Conservation (phyloP, 2,329 filamentous ascomycete species). For the Pseudogymnoascus sp. region DNA sequence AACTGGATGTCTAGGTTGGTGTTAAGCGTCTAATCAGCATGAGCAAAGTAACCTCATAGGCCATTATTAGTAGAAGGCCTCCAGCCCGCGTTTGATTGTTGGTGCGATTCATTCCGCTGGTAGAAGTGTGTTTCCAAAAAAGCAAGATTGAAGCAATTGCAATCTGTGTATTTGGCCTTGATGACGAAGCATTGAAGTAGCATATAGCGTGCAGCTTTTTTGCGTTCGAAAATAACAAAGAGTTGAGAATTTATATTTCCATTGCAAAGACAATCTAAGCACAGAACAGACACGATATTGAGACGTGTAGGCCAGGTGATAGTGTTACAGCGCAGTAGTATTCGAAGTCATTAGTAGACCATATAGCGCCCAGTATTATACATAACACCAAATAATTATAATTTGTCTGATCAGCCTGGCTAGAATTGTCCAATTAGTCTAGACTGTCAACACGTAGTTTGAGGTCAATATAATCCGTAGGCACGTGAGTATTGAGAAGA, state of each 20-base stretch:
- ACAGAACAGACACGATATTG: neutral
- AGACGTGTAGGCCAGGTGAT: neutral
- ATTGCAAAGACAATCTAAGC: neutral
- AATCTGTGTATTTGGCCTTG: neutral
- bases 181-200: neutral
- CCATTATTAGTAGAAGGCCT: neutral
- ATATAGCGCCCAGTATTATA: neutral
- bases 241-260: constrained; percentile 5
- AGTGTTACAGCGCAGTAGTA: neutral
- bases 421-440: neutral
- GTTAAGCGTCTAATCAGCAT: constrained; percentile 71
- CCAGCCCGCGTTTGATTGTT: neutral
- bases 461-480: neutral
- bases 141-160: neutral
- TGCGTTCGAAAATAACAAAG: neutral
- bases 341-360: neutral
- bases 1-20: constrained; percentile 50
- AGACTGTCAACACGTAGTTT: neutral
- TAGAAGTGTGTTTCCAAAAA: neutral
- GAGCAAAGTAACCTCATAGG: constrained; percentile 61
- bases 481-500: neutral
- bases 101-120: neutral
- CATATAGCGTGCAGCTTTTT: neutral
- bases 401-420: neutral
- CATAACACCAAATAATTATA: neutral